phyloP scores from a whole-genome alignment of 805 yeast species.

The Suhomyces sp. region DNA sequence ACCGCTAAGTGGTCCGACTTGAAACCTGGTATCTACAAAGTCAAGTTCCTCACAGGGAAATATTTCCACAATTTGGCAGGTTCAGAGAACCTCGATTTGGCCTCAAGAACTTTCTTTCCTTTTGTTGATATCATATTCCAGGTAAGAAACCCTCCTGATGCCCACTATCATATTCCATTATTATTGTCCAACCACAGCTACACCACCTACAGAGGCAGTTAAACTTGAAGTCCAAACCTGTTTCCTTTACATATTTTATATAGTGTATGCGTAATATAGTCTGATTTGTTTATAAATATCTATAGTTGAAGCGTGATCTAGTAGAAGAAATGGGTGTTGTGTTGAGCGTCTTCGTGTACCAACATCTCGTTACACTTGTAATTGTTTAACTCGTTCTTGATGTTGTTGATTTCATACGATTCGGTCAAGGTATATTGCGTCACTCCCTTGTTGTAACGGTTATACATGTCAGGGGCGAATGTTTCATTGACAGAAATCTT shows the following conservation, averaged over 20 bases:
- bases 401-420: constrained; percentile 48
- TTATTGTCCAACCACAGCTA: constrained; percentile 82
- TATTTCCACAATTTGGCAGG: constrained; percentile 45
- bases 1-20: constrained; percentile 44
- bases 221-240: not conserved
- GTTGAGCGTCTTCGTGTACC: constrained; percentile 59
- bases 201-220: constrained; percentile 87
- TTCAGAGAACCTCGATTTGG: constrained; percentile 10
- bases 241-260: not conserved
- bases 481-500: constrained; percentile 51
- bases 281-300: not conserved
- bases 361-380: constrained; percentile 65
- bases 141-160: constrained; percentile 62
- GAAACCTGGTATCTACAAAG: constrained; percentile 66
- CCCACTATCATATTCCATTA: constrained; percentile 88
- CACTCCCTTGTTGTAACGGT: constrained; percentile 51
- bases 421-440: constrained; percentile 52
- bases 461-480: constrained; percentile 49
- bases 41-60: constrained; percentile 71
- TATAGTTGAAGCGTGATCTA: constrained; percentile 14
- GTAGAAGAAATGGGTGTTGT: constrained; percentile 65
- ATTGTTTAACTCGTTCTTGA: constrained; percentile 62
- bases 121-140: constrained; percentile 77
- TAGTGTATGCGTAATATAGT: not conserved
- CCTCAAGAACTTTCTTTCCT: constrained; percentile 71